Conservation (phyloP, 1,284 basidiomycete genomes). For the Mycosarcoma mackinlayi region DNA sequence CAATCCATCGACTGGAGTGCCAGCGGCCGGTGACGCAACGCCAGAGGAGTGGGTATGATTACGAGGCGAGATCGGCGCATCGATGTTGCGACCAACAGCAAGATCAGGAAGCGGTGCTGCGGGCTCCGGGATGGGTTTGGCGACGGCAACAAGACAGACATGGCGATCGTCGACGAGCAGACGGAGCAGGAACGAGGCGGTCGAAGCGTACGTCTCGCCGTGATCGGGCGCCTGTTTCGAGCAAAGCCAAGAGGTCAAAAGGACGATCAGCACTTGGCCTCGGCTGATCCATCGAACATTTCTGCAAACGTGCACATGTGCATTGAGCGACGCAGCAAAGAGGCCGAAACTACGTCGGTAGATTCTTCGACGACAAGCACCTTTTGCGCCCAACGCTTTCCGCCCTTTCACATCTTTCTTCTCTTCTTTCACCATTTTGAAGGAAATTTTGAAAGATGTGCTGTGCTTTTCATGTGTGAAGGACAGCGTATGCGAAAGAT, state of each 20-base stretch:
- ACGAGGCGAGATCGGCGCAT: conserved; percentile 1
- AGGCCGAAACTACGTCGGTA: background rate
- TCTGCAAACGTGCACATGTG: background rate
- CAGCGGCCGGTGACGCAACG: conserved; percentile 5
- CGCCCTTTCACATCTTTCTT: background rate
- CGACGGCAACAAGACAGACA: conserved; percentile 62
- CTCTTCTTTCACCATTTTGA: background rate
- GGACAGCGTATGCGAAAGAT: conserved; percentile 1
- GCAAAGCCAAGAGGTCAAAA: background rate
- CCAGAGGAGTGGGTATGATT: conserved; percentile 5
- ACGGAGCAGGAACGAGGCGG: conserved; percentile 58
- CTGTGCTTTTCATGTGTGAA: conserved; percentile 12
- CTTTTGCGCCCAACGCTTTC: background rate
- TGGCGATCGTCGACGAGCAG: conserved; percentile 63
- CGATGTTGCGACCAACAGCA: background rate
- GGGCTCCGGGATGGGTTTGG: conserved; percentile 56
- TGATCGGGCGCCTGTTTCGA: conserved; percentile 45
- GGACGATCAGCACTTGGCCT: background rate
- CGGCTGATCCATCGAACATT: no score
- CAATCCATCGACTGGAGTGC: conserved; percentile 1
- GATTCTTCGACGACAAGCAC: conserved; percentile 9
- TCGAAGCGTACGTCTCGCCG: conserved; percentile 57
- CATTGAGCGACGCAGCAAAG: background rate
- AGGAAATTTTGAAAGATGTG: conserved; percentile 1
- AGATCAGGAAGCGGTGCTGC: conserved; percentile 24